These are phyloP conservation scores for Leucoagaricus sp. DNA, from an alignment of 1,284 basidiomycete species.

Conservation along the genomic window DNA sequence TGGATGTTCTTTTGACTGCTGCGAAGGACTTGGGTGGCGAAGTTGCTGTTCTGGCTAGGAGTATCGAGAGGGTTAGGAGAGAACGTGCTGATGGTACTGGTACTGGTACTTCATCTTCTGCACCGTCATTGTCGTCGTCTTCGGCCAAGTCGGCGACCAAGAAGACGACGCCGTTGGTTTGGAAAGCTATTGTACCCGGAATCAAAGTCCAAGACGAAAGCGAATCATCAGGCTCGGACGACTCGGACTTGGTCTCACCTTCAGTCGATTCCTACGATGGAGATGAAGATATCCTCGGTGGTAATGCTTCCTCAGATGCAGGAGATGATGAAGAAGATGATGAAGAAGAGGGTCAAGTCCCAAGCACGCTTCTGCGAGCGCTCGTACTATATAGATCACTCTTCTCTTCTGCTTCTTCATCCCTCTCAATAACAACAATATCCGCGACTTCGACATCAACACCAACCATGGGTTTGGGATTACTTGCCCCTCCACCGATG, in stretches of 20 bases:
- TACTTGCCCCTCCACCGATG: constrained; percentile 49
- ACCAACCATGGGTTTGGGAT: constrained; percentile 51
- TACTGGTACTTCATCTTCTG: too few relatives aligned
- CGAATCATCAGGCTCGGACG: constrained; percentile 14
- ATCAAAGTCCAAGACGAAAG: constrained; percentile 15
- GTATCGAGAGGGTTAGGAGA: constrained; percentile 49
- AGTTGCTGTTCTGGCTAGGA: constrained; percentile 51
- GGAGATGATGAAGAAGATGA: constrained; percentile 12
- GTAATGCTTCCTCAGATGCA: neutral
- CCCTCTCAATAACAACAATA: too few relatives aligned
- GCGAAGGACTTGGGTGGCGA: constrained; percentile 61
- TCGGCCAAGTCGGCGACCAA: neutral
- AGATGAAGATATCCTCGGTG: constrained; percentile 2
- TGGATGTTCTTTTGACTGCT: constrained; percentile 49
- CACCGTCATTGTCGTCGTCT: too few relatives aligned
- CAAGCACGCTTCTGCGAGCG: constrained; percentile 51
- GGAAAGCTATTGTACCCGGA: neutral
- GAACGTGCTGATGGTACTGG: constrained; percentile 9
- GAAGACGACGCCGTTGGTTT: neutral
- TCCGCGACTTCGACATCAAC: constrained; percentile 32
- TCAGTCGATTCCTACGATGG: constrained; percentile 7
- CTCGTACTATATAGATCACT: constrained; percentile 58
- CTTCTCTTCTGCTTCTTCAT: constrained; percentile 38
- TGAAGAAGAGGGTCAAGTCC: neutral
- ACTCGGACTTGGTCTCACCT: constrained; percentile 11